Percentiles rank a stretch among this genome's conserved stretches.
Evolutionary conservation across 768 basidiomycete species (phyloP).

Genomic region (Suillus luteus): DNA sequence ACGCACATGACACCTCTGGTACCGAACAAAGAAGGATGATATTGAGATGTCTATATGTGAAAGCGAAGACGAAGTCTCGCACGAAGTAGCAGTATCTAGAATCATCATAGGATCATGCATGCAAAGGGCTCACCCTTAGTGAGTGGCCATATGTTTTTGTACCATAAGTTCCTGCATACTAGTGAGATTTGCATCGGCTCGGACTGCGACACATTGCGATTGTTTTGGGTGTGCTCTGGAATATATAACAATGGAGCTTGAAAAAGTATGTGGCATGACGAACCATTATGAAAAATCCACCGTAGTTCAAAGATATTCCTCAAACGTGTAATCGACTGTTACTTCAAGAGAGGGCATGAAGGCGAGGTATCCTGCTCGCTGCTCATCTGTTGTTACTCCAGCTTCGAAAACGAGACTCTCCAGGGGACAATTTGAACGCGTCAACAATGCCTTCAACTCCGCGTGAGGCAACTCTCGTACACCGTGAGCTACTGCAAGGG

Average conservation of each 20-base stretch:
- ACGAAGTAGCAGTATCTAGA: too few relatives aligned
- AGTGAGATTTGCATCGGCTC: too few relatives aligned
- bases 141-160: too few relatives aligned
- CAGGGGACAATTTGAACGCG: constrained; percentile 22
- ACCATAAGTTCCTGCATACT: too few relatives aligned
- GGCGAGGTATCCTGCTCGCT: constrained; percentile 14
- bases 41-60: too few relatives aligned
- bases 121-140: too few relatives aligned
- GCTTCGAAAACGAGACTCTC: constrained; percentile 20
- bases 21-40: too few relatives aligned
- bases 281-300: neutral
- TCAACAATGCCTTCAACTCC: constrained; percentile 22
- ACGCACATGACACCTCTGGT: constrained; percentile 70
- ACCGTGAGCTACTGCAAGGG: constrained; percentile 17
- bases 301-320: too few relatives aligned
- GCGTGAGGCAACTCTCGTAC: constrained; percentile 17
- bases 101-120: too few relatives aligned
- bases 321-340: neutral
- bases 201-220: neutral
- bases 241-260: neutral
- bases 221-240: neutral
- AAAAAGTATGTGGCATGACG: neutral
- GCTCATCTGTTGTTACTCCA: constrained; percentile 20
- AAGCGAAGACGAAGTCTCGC: too few relatives aligned
- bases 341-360: constrained; percentile 24